A percentile compares a stretch with the other conserved stretches of the same genome.
Evolutionary conservation across 768 basidiomycete genomes (phyloP).

Genomic region (Termitomyces sp.): DNA sequence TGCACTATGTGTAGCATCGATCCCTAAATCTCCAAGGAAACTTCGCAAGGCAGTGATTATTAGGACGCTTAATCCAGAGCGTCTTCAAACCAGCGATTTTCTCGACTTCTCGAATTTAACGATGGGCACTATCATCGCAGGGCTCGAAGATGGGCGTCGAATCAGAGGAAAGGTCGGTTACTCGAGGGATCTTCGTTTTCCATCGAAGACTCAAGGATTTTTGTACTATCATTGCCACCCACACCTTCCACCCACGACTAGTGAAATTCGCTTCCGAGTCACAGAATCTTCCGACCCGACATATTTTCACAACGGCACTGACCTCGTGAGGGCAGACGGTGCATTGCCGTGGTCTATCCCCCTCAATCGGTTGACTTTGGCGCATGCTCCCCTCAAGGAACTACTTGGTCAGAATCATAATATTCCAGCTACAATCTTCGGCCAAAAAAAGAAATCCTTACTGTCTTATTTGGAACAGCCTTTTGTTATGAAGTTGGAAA

Average conservation of each 20-base stretch:
- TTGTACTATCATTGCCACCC: neutral
- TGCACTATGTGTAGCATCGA: neutral
- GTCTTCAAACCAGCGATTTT: neutral
- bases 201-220: neutral
- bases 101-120: neutral
- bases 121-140: neutral
- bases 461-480: neutral
- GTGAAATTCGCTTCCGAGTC: neutral
- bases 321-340: neutral
- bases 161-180: neutral
- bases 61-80: neutral
- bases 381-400: neutral
- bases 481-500: neutral
- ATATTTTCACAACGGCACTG: neutral
- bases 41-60: neutral
- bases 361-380: neutral
- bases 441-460: no score
- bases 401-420: neutral
- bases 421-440: neutral
- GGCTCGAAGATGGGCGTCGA: neutral
- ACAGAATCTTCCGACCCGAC: neutral
- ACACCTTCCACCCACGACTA: no score
- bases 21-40: neutral
- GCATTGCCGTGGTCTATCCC: neutral
- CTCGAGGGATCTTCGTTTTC: neutral